Base-by-base conservation (phyloP, 495 filamentous ascomycete species). In the Penicillium chermesinum region DNA sequence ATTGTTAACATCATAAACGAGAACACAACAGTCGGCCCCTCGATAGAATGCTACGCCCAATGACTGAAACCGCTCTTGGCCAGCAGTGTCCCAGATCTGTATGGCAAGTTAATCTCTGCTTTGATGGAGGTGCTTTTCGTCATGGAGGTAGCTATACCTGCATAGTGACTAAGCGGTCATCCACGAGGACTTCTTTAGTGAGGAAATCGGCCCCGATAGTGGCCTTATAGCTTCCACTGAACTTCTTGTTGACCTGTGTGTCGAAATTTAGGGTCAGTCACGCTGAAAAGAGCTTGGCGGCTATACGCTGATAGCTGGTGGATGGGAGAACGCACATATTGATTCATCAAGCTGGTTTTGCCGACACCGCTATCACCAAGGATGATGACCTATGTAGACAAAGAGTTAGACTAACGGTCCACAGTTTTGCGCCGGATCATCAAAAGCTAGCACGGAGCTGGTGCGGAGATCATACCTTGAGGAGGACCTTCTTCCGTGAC, bases 301-400 rank as follows among this genome's bases (percentile, higher is more conserved):
- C 33, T 27, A 34, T 22, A 41, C 35, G 36, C 36, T 39, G 39
- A 46, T 16, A 48, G 43, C 38, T 45, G 30, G 9, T 38, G 44
- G 37, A 19, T 18, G 32, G 19, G 45, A 52, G 35, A 50, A 76
- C 87, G 61, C 82, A 97, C 93, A 85, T 97, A 99, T 97, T 99
- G 93, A 74, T 97, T 99, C 93, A 99, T 97, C 79, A 99, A 83
- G 70, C 89, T 95, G 43, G 94, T 99, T 78, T 99, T 99, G 53
- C 93, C 93, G 38, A 99, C 93, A 64, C 93, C 93, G 69, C 90
- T 96, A 65, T 97, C 93, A 54, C 93, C 93, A 49, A 99, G 81
- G 65, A 99, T 97, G 57, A 98, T 97, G 53, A 98, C 90, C 91
- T 96, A 54, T 20, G 5, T 14, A 6, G 19, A 19, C 0, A 35